A percentile compares a stretch with the other conserved stretches of the same genome.
These are phyloP conservation scores for Apiospora arundinis DNA, from an alignment of 2,329 filamentous ascomycete species.

Conservation along the genomic window DNA sequence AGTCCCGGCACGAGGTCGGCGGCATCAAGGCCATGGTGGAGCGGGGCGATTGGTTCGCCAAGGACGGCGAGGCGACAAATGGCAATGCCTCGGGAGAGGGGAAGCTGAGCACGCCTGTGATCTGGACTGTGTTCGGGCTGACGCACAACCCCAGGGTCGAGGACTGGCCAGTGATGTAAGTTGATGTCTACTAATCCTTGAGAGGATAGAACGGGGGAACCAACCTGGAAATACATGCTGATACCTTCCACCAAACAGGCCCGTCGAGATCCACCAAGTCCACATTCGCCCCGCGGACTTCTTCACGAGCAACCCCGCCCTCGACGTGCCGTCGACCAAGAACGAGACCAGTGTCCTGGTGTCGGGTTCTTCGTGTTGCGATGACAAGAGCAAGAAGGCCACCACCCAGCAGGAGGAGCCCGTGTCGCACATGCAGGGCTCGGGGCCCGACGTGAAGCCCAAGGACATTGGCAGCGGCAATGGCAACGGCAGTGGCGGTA, in stretches of 20 bases:
- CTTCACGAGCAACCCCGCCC: constrained; percentile 53
- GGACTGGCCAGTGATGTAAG: constrained; percentile 60
- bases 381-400: constrained; percentile 7
- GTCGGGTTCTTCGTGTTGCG: constrained; percentile 37
- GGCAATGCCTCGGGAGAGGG: constrained; percentile 35
- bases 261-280: constrained; percentile 54
- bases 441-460: background rate
- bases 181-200: constrained; percentile 23
- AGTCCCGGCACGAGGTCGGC: constrained; percentile 49
- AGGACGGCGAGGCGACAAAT: constrained; percentile 30
- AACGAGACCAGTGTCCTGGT: constrained; percentile 51
- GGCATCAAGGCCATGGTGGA: constrained; percentile 55
- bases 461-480: constrained; percentile 10
- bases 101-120: constrained; percentile 55
- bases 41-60: constrained; percentile 53
- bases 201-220: background rate
- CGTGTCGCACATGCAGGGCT: constrained; percentile 5
- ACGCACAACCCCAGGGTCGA: constrained; percentile 56
- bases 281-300: constrained; percentile 54
- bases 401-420: background rate
- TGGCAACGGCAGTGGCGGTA: constrained; percentile 20
- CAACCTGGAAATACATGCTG: too few species aligned
- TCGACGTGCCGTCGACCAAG: constrained; percentile 48
- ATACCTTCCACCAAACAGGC: constrained; percentile 48
- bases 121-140: constrained; percentile 57